Conservation (phyloP, 371 early-diverging fungal genomes). For the Entomophthora muscae region DNA sequence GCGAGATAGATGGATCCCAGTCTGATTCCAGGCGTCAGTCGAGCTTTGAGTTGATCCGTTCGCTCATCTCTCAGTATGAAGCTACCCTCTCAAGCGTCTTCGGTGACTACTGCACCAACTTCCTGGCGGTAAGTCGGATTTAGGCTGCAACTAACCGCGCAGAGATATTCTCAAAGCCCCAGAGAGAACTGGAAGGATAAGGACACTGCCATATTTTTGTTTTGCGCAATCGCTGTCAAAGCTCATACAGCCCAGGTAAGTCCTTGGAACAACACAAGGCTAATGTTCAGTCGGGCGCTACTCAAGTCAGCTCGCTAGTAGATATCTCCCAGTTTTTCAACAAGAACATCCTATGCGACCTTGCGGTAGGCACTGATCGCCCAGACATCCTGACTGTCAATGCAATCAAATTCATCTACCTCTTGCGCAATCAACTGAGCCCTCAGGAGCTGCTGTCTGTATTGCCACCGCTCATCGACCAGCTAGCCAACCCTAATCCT, state of each 20-base stretch:
- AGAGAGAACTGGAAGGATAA: constrained; percentile 83
- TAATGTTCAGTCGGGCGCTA: constrained; percentile 54
- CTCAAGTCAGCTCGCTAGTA: constrained; percentile 53
- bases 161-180: constrained; percentile 28
- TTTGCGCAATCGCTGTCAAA: constrained; percentile 69
- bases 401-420: constrained; percentile 79
- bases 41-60: constrained; percentile 80
- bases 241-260: constrained; percentile 30
- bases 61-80: constrained; percentile 74
- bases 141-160: neutral
- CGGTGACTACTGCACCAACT: constrained; percentile 47
- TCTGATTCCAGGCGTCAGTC: constrained; percentile 83
- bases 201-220: constrained; percentile 82
- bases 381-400: constrained; percentile 86
- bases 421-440: constrained; percentile 77
- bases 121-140: constrained; percentile 29
- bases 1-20: constrained; percentile 87
- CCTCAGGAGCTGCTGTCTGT: constrained; percentile 47
- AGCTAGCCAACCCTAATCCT: constrained; percentile 55
- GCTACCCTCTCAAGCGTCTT: constrained; percentile 66
- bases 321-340: constrained; percentile 68
- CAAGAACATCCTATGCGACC: constrained; percentile 59
- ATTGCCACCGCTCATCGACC: constrained; percentile 60
- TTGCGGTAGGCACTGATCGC: constrained; percentile 47
- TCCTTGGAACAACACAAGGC: no score